Percentiles rank a stretch among this genome's conserved stretches.
Evolutionary conservation across 1,139 yeast species (phyloP).

Genomic region (Sugiyamaella xylanicola): DNA sequence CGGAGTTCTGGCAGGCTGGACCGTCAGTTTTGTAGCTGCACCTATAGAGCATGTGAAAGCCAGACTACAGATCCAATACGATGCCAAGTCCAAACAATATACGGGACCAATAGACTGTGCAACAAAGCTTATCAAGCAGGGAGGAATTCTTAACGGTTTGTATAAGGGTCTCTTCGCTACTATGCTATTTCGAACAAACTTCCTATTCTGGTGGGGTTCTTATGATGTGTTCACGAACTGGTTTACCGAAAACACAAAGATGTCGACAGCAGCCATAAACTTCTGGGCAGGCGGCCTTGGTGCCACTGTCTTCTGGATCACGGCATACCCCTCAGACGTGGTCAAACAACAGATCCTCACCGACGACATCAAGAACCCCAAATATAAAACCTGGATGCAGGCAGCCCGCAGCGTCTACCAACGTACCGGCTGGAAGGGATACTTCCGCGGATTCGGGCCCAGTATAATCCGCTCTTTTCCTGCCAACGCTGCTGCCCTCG

Average conservation of each 20-base stretch:
- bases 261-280: constrained; percentile 70
- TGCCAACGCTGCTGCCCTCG: constrained; percentile 83
- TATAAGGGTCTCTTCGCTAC: constrained; percentile 85
- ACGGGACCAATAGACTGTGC: constrained; percentile 80
- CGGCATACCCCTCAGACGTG: constrained; percentile 89
- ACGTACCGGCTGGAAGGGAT: constrained; percentile 65
- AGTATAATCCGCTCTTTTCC: constrained; percentile 69
- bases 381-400: constrained; percentile 67
- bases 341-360: constrained; percentile 87
- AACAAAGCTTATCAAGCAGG: constrained; percentile 49
- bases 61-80: constrained; percentile 85
- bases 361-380: constrained; percentile 70
- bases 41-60: constrained; percentile 92
- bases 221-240: constrained; percentile 75
- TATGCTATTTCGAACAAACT: constrained; percentile 83
- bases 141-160: constrained; percentile 74
- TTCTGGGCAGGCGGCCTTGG: constrained; percentile 92
- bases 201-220: constrained; percentile 93
- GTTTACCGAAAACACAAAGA: constrained; percentile 62
- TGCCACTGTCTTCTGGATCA: constrained; percentile 82
- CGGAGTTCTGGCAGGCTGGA: constrained; percentile 79
- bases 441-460: constrained; percentile 77
- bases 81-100: constrained; percentile 66
- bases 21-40: constrained; percentile 91
- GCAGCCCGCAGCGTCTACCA: constrained; percentile 71